These are phyloP conservation scores for Cicer judaicum DNA, from an alignment of 306 rosid species.

Conservation along the genomic window DNA sequence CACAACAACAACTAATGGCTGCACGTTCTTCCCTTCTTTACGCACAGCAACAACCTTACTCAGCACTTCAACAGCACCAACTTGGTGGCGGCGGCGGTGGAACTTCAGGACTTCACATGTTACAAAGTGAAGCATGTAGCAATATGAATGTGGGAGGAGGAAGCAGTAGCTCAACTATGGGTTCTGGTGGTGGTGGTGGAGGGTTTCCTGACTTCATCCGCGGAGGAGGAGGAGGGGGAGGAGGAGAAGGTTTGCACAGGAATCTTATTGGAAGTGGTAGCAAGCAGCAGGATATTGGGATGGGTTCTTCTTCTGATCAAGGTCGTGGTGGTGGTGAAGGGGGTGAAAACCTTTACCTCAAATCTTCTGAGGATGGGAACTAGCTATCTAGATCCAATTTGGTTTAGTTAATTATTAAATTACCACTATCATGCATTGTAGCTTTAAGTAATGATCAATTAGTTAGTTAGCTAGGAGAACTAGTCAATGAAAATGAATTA, in stretches of 20 bases:
- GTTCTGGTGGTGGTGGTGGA: conserved; percentile 51
- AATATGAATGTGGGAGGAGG: conserved; percentile 69
- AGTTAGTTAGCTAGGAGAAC: conserved; percentile 40
- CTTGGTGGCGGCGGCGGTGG: conserved; percentile 55
- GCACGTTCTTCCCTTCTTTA: conserved; percentile 90
- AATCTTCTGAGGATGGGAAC: conserved; percentile 45
- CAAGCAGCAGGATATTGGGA: conserved; percentile 85
- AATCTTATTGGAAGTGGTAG: conserved; percentile 66
- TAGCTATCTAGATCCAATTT: neutral
- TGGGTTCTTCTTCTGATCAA: conserved; percentile 57
- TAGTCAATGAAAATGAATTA: conserved; percentile 44
- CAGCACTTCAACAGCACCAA: conserved; percentile 78
- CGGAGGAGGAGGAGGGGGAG: neutral
- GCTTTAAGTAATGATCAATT: neutral
- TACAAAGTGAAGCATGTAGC: conserved; percentile 59
- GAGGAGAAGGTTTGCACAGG: conserved; percentile 69
- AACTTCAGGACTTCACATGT: conserved; percentile 72
- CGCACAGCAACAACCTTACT: conserved; percentile 68
- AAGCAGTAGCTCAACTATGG: conserved; percentile 48
- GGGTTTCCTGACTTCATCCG: conserved; percentile 80
- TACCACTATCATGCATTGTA: neutral
- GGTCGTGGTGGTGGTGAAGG: conserved; percentile 82
- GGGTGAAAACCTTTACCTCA: conserved; percentile 80
- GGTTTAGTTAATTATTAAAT: neutral
- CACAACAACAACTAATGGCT: conserved; percentile 87